Evolutionary conservation across 202 grass and related monocot species (phyloP), one percentile per base, ranked within the genome.

Genomic region (Miscanthus sacchariflorus): DNA sequence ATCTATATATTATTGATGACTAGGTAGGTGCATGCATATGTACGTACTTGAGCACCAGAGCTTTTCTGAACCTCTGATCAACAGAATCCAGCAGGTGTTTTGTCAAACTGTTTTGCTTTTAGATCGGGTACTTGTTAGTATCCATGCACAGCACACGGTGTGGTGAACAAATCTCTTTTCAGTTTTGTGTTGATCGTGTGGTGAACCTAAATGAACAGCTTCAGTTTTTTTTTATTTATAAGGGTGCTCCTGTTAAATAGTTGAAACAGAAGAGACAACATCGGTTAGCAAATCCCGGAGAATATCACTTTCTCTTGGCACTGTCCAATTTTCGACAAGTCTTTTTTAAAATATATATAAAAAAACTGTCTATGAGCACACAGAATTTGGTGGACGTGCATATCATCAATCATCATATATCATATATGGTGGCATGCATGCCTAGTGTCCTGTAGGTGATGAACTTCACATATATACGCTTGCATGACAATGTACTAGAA

Each of bases 41-140:
- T 74, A 30, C 28, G 1, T n/a, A 76, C 81, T 76, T 70, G 54
- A 46, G 36, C 15, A 39, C 8, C 72, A 69, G 23, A 81, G 76
- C 45, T 75, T 52, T 67, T 38, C 54, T 70, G n/a, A 54, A 69
- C 27, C 70, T 44, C 50, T 61, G 11, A 56, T 63, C 28, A 72
- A 65, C 36, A 11, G 64, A 78, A 72, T 24, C 24, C 5, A 40
- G 4, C 43, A 70, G 72, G 18, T 79, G 14, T 36, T 80, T 33
- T 6, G 36, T 11, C 65, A 8, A 18, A 72, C 83, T 82, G 45
- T 86, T 82, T 89, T 13, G 24, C 78, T 85, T 48, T 56, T 88
- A 74, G 30, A 24, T 14, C 27, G 1, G 7, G 52, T 82, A 85
- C 54, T 39, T 77, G 70, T 81, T 81, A 67, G 17, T 56, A 52